These are phyloP conservation scores for Ophiostoma montium DNA, from an alignment of 2,329 filamentous ascomycete genomes.

Conservation along the genomic window DNA sequence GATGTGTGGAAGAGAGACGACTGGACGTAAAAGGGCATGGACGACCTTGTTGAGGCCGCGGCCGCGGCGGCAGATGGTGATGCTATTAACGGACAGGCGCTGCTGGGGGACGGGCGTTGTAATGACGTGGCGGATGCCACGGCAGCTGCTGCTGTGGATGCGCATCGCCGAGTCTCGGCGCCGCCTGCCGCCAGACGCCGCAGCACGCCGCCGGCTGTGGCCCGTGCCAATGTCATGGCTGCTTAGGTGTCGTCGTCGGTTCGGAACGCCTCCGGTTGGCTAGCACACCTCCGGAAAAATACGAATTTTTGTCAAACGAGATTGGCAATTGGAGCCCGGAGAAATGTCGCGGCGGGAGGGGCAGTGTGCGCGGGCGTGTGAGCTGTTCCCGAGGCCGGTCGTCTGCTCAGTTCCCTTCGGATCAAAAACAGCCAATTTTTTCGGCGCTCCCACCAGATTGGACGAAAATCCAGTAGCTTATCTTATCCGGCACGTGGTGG, in stretches of 20 bases:
- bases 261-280: no score
- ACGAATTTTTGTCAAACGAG: no score
- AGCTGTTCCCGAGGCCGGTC: constrained; percentile 2
- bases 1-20: constrained; percentile 35
- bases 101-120: neutral
- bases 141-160: constrained; percentile 1
- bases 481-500: constrained; percentile 1
- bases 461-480: constrained; percentile 6
- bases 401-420: neutral
- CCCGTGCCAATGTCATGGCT: constrained; percentile 12
- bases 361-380: constrained; percentile 1
- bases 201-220: constrained; percentile 9
- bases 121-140: neutral
- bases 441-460: constrained; percentile 3
- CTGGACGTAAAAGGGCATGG: neutral
- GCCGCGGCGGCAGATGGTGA: neutral
- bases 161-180: constrained; percentile 1
- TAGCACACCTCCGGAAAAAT: neutral
- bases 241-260: neutral
- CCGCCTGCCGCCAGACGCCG: constrained; percentile 9
- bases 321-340: neutral
- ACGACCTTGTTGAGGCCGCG: neutral
- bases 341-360: neutral
- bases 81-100: neutral
- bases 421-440: constrained; percentile 11